Conservation (phyloP, 139 green algal genomes). For the Micromonas commoda region DNA sequence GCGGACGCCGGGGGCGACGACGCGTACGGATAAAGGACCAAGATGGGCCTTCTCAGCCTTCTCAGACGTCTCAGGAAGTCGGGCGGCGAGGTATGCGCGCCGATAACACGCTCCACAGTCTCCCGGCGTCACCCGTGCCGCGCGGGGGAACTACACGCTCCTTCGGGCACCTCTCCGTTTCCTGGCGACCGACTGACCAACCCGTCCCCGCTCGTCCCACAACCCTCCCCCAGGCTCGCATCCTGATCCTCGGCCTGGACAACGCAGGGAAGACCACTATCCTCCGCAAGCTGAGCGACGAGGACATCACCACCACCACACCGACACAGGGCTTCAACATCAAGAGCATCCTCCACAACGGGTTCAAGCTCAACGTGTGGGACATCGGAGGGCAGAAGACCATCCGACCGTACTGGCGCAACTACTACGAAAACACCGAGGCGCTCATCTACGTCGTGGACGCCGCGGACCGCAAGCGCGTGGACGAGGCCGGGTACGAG, state of each 20-base stretch:
- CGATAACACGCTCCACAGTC: neutral
- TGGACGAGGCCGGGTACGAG: constrained; percentile 55
- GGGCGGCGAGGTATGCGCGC: constrained; percentile 50
- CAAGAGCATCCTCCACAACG: constrained; percentile 65
- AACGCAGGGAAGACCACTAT: constrained; percentile 82
- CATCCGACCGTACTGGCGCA: constrained; percentile 75
- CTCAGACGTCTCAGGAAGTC: constrained; percentile 55
- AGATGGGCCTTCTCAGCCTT: constrained; percentile 52
- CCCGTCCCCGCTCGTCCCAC: neutral
- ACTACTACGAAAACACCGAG: constrained; percentile 78
- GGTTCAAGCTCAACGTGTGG: constrained; percentile 81
- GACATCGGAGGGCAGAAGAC: constrained; percentile 76
- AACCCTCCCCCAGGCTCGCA: constrained; percentile 49
- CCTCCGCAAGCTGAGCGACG: constrained; percentile 62
- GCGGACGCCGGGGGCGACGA: too few relatives aligned
- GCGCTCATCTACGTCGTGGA: constrained; percentile 76
- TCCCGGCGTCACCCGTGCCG: neutral
- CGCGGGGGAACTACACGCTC: neutral
- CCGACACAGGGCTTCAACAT: constrained; percentile 84
- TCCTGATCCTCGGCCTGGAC: constrained; percentile 72
- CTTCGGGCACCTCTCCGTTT: neutral
- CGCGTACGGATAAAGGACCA: too few relatives aligned
- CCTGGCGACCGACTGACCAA: neutral
- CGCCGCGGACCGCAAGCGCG: constrained; percentile 58
- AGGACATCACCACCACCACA: constrained; percentile 72